Conservation (phyloP, 1,284 basidiomycete genomes). For the Apiotrichum akiyoshidainum region DNA sequence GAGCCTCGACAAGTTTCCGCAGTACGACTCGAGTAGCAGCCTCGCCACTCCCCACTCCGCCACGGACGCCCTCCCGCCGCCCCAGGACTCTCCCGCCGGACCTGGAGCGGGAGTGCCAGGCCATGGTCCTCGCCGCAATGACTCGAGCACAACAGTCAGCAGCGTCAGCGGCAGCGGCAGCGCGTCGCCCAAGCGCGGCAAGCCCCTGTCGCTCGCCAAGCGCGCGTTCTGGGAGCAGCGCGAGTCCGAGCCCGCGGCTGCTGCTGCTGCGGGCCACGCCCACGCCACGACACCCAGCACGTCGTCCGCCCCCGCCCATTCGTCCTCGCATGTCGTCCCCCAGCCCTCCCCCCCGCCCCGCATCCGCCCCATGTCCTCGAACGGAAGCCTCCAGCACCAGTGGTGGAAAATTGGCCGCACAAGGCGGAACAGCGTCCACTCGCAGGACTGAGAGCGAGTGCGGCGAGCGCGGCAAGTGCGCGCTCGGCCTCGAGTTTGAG, state of each 20-base stretch:
- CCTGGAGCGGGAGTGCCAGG: neutral
- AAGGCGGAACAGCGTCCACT: neutral
- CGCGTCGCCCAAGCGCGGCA: neutral
- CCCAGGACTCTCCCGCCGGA: neutral
- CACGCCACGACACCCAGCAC: neutral
- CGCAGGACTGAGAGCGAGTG: slow-evolving; percentile 1
- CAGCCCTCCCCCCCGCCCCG: neutral
- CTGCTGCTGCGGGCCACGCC: neutral
- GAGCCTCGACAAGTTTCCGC: neutral
- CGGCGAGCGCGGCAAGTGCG: no score
- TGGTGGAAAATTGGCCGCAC: neutral
- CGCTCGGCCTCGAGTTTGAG: no score
- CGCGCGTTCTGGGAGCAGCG: neutral
- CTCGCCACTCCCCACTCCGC: neutral
- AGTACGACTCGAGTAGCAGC: neutral
- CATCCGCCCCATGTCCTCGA: slow-evolving; percentile 5
- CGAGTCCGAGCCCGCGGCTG: neutral
- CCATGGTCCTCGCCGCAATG: neutral
- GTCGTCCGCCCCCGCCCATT: neutral
- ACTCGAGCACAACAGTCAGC: neutral
- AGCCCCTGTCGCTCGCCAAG: neutral
- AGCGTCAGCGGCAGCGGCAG: neutral
- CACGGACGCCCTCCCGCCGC: neutral
- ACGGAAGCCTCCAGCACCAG: slow-evolving; percentile 3
- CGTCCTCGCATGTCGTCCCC: neutral